Evolutionary conservation across 2,329 filamentous ascomycete genomes (phyloP), one percentile per base, ranked within the genome.

Genomic region (Neophaeococcomyces aloes): DNA sequence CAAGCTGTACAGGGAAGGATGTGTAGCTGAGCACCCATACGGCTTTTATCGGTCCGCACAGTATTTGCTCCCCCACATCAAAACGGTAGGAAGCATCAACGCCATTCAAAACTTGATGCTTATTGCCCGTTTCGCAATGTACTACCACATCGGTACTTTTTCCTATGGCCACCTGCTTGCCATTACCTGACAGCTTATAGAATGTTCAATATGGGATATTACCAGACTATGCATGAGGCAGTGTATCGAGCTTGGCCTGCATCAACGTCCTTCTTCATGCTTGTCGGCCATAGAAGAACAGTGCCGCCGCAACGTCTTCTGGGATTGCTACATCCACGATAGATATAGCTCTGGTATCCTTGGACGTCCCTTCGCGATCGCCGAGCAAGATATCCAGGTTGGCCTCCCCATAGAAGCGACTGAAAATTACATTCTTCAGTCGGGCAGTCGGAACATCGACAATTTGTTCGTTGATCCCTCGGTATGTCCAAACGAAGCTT

Each of bases 291-390:
- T 66, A 4, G 48, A 61, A 8, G 60, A 65, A 23, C 65, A 68
- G 34, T 55, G 63, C 11, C 57, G 55, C 27, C 58, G 65, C 1
- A 54, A 65, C 1, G 59, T 69, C 1, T 70, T 69, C 48, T 69
- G 67, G 67, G 58, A 65, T 30, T 66, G 62, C 48, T 69, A 69
- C 40, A 57, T 67, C n/a, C 61, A 68, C 11, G 65, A 68, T 44
- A 55, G 65, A 14, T 68, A 69, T 33, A 68, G 62, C 46, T 69
- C 66, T 1, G 61, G 59, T 0, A 65, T 63, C 1, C 53, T 69
- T 0, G 61, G 60, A 27, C 61, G 66, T 2, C 66, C 65, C 0
- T 66, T 66, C 44, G 62, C 66, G 1, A 65, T 69, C 4, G 51
- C 58, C 1, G 67, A 69, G 41, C 45, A 53, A 14, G 62, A 65